A percentile compares a stretch with the other conserved stretches of the same genome.
These are phyloP conservation scores for Zygosaccharomyces pseudobailii DNA, from an alignment of 1,139 yeast species.

Conservation along the genomic window DNA sequence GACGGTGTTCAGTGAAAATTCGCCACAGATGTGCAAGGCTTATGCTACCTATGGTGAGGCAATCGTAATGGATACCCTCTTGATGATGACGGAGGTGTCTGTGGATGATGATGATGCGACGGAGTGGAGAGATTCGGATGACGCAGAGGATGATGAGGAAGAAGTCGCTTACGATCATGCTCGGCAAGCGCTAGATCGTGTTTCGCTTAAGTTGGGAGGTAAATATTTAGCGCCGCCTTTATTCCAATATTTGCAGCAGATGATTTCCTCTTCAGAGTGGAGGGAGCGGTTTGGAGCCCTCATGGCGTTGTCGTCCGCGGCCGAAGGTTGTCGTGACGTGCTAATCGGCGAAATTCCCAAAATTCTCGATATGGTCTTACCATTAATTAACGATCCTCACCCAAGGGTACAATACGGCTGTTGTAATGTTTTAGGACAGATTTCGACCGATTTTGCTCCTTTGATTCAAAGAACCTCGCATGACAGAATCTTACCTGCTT, in stretches of 20 bases:
- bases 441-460: slow-evolving; percentile 96
- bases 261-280: slow-evolving; percentile 77
- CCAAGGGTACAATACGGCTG: slow-evolving; percentile 96
- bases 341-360: slow-evolving; percentile 76
- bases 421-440: slow-evolving; percentile 94
- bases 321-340: slow-evolving; percentile 94
- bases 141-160: slow-evolving; percentile 75
- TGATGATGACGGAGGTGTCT: slow-evolving; percentile 91
- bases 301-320: slow-evolving; percentile 95
- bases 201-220: slow-evolving; percentile 78
- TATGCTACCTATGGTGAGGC: slow-evolving; percentile 68
- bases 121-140: slow-evolving; percentile 84
- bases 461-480: slow-evolving; percentile 79
- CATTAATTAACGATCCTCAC: slow-evolving; percentile 75
- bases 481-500: slow-evolving; percentile 75
- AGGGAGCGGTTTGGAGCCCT: slow-evolving; percentile 94
- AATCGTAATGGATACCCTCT: slow-evolving; percentile 68
- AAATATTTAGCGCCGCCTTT: slow-evolving; percentile 77
- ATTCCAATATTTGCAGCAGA: slow-evolving; percentile 78
- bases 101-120: slow-evolving; percentile 74
- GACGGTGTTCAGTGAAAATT: slow-evolving; percentile 85
- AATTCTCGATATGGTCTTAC: slow-evolving; percentile 77
- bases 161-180: slow-evolving; percentile 90
- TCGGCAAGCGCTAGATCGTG: slow-evolving; percentile 87
- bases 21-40: slow-evolving; percentile 91